Conservation (phyloP, 2,329 filamentous ascomycete genomes). For the Falciphora oryzae region DNA sequence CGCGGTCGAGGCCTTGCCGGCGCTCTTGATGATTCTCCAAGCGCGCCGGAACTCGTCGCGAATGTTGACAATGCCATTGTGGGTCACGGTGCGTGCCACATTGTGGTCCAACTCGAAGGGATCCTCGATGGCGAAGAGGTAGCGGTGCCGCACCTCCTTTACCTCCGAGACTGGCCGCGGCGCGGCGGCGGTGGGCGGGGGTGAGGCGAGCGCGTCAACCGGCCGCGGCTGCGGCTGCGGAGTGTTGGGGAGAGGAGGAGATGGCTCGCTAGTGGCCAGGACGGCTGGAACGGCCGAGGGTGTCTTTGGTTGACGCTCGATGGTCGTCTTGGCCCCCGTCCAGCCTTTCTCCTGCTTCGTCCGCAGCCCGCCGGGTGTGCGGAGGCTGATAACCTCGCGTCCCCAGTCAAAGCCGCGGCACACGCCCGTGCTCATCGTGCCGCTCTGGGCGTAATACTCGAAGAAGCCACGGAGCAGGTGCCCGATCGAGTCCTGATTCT, state of each 20-base stretch:
- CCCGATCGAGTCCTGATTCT: slow-evolving; percentile 65
- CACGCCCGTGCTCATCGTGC: slow-evolving; percentile 43
- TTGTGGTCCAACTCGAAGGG: slow-evolving; percentile 88
- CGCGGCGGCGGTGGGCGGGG: slow-evolving; percentile 13
- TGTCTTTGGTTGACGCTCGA: slow-evolving; percentile 36
- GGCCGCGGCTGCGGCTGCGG: slow-evolving; percentile 1
- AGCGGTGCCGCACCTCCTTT: slow-evolving; percentile 72
- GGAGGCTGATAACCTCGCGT: slow-evolving; percentile 70
- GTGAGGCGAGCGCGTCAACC: slow-evolving; percentile 1
- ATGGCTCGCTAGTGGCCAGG: neutral
- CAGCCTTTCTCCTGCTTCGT: slow-evolving; percentile 76
- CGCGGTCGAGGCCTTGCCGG: slow-evolving; percentile 33
- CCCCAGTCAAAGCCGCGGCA: slow-evolving; percentile 72
- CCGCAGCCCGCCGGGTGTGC: slow-evolving; percentile 63
- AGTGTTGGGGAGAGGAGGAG: neutral
- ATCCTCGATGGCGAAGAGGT: slow-evolving; percentile 85
- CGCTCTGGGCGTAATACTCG: slow-evolving; percentile 69
- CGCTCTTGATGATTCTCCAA: slow-evolving; percentile 60
- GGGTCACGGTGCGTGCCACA: slow-evolving; percentile 78
- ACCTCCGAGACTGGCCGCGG: slow-evolving; percentile 29
- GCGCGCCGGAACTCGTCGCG: slow-evolving; percentile 79
- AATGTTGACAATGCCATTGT: slow-evolving; percentile 74
- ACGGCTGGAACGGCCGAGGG: slow-evolving; percentile 3
- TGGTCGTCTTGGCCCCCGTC: slow-evolving; percentile 72
- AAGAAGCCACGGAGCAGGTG: slow-evolving; percentile 77